These are phyloP conservation scores for Hansenula anomala DNA, from an alignment of 1,139 yeast genomes.

Conservation along the genomic window DNA sequence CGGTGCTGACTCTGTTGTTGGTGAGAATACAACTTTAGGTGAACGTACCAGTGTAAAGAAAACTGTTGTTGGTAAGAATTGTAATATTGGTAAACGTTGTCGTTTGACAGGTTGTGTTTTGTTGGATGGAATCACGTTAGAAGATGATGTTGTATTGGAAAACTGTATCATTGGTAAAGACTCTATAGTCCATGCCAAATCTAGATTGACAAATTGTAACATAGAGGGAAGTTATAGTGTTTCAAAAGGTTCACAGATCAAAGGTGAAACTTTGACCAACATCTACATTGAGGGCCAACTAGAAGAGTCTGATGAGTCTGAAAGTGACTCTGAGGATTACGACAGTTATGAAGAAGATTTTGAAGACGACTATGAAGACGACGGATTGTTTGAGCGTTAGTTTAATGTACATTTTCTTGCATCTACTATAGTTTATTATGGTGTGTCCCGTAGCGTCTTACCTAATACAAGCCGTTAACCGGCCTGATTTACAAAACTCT, in stretches of 20 bases:
- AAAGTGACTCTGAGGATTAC: constrained; percentile 34
- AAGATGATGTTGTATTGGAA: constrained; percentile 75
- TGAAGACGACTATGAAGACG: constrained; percentile 29
- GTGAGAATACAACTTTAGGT: constrained; percentile 52
- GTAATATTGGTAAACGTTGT: constrained; percentile 80
- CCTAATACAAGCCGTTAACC: neutral
- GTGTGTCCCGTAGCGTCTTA: neutral
- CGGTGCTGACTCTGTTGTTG: constrained; percentile 83
- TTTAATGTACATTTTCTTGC: too few species aligned
- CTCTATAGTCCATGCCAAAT: constrained; percentile 55
- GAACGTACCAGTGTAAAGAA: constrained; percentile 83
- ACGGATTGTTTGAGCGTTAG: constrained; percentile 43
- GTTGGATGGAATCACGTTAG: constrained; percentile 65
- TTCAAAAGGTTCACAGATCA: constrained; percentile 54
- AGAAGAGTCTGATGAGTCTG: constrained; percentile 28
- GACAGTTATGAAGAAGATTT: constrained; percentile 25
- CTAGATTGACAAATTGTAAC: constrained; percentile 69
- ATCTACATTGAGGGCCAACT: constrained; percentile 50
- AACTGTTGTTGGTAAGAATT: constrained; percentile 73
- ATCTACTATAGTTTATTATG: neutral
- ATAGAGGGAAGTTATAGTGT: constrained; percentile 79
- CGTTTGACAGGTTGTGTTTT: constrained; percentile 84
- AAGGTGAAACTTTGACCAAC: constrained; percentile 79
- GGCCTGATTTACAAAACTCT: too few species aligned
- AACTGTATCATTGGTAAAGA: constrained; percentile 81